phyloP scores from a whole-genome alignment of 139 green algal species.

The Asterochloris erici region DNA sequence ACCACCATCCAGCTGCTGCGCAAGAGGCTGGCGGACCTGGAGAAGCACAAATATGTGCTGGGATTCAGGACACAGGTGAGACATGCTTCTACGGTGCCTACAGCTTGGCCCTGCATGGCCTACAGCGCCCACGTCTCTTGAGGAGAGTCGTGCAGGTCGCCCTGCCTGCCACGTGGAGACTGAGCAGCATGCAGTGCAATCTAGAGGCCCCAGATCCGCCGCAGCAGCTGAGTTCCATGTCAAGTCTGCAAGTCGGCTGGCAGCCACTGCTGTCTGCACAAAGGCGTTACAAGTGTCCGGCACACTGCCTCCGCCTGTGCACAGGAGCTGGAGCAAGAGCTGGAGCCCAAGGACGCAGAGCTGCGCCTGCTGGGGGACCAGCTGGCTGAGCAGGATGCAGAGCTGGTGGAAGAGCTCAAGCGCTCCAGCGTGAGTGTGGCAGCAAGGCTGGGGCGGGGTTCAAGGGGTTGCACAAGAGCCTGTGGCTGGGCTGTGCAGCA shows the following conservation, averaged over 20 bases:
- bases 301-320: background rate
- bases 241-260: no score
- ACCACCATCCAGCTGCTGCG: conserved; percentile 42
- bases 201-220: no score
- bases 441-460: background rate
- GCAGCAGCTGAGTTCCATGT: no score
- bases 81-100: no score
- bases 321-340: conserved; percentile 20
- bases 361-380: conserved; percentile 1
- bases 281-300: no score
- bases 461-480: background rate
- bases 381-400: conserved; percentile 18
- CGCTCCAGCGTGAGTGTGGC: background rate
- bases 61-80: conserved; percentile 24
- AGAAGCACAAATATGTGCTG: conserved; percentile 66
- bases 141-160: no score
- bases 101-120: background rate
- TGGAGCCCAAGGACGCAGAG: conserved; percentile 17
- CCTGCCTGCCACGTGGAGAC: no score
- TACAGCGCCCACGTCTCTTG: no score
- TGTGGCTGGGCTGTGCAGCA: background rate
- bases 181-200: no score
- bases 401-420: conserved; percentile 18
- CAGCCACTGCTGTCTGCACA: no score
- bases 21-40: conserved; percentile 40